Conservation (phyloP, 306 rosid species). For the Malus sylvestris region DNA sequence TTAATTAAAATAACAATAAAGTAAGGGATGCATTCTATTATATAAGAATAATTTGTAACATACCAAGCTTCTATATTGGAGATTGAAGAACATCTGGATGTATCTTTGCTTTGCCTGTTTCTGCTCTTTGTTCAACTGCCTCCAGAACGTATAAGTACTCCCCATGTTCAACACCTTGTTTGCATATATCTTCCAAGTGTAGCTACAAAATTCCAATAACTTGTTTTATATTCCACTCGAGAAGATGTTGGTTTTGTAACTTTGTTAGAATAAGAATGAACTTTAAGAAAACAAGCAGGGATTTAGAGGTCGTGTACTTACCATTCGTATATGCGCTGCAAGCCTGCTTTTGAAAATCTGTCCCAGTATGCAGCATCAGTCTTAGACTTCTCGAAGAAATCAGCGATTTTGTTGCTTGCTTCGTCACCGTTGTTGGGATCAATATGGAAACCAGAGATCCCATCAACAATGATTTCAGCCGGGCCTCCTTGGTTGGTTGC, state of each 20-base stretch:
- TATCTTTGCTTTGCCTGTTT: slow-evolving; percentile 83
- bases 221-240: neutral
- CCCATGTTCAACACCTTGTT: slow-evolving; percentile 77
- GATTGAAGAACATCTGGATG: slow-evolving; percentile 75
- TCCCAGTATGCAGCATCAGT: slow-evolving; percentile 50
- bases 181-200: slow-evolving; percentile 94
- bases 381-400: slow-evolving; percentile 78
- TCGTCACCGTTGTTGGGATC: slow-evolving; percentile 71
- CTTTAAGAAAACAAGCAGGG: neutral
- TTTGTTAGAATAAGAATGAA: neutral
- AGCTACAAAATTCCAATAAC: slow-evolving; percentile 35
- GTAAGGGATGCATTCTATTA: neutral
- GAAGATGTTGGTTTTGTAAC: neutral
- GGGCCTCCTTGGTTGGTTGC: slow-evolving; percentile 99
- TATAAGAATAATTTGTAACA: neutral
- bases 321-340: slow-evolving; percentile 84
- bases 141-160: slow-evolving; percentile 68
- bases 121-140: slow-evolving; percentile 57
- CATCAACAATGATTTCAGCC: slow-evolving; percentile 84
- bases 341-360: slow-evolving; percentile 40
- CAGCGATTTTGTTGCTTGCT: slow-evolving; percentile 62
- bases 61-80: slow-evolving; percentile 65
- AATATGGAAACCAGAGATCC: slow-evolving; percentile 79
- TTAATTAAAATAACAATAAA: neutral
- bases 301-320: slow-evolving; percentile 16